A percentile compares a stretch with the other conserved stretches of the same genome.
Conservation (phyloP, 78 protist species). For the Polysphondylium violaceum region DNA sequence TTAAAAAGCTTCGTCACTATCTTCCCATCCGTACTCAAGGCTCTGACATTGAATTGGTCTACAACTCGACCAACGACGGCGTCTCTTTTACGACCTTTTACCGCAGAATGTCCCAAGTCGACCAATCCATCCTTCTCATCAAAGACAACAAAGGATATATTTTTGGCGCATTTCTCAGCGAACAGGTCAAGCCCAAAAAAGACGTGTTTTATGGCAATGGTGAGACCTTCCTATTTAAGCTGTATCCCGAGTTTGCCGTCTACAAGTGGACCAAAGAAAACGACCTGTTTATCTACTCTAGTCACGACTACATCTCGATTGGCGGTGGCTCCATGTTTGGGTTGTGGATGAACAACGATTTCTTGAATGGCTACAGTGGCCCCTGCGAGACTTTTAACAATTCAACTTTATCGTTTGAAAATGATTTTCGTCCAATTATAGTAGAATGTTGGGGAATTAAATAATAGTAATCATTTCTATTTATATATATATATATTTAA, state of each 20-base stretch:
- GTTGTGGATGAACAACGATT: conserved; percentile 58
- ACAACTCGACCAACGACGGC: conserved; percentile 57
- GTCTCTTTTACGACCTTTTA: conserved; percentile 49
- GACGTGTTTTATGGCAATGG: conserved; percentile 53
- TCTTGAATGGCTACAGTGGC: conserved; percentile 42
- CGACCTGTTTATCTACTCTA: conserved; percentile 31
- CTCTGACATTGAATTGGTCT: conserved; percentile 37
- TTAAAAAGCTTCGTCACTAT: conserved; percentile 66
- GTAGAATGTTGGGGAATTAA: conserved; percentile 53
- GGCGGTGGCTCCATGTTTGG: conserved; percentile 74
- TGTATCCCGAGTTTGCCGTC: conserved; percentile 37
- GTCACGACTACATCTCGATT: conserved; percentile 19
- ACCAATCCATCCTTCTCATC: conserved; percentile 31
- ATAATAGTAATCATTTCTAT: no score
- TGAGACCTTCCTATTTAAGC: conserved; percentile 53
- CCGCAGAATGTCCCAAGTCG: conserved; percentile 3
- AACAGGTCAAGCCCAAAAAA: conserved; percentile 9
- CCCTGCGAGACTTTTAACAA: conserved; percentile 67
- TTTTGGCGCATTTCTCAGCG: conserved; percentile 54
- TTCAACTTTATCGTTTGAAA: not conserved
- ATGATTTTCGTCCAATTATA: conserved; percentile 47
- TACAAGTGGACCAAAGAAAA: conserved; percentile 61
- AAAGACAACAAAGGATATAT: conserved; percentile 61
- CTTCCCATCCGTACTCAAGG: conserved; percentile 51
- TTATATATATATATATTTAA: no score